phyloP scores from a whole-genome alignment of 768 basidiomycete species.

The Auriscalpium orientale region DNA sequence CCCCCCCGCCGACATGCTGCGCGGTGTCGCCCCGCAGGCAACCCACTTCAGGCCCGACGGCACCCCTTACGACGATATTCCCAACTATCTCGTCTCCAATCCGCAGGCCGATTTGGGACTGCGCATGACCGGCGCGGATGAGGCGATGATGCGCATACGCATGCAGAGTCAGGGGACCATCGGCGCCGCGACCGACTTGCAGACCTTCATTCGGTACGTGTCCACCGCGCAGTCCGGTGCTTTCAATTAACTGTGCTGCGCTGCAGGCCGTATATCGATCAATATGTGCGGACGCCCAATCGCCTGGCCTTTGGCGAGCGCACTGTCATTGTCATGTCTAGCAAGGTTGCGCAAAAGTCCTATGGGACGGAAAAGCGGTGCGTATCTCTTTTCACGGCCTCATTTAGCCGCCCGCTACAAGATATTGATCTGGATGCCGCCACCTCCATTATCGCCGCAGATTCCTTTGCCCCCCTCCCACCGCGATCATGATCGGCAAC shows the following conservation, averaged over 20 bases:
- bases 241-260: not conserved
- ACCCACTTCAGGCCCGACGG: slow-evolving; percentile 57
- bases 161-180: slow-evolving; percentile 38
- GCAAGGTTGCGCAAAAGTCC: slow-evolving; percentile 94
- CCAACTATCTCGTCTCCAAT: slow-evolving; percentile 45
- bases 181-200: slow-evolving; percentile 63
- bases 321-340: slow-evolving; percentile 95
- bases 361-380: slow-evolving; percentile 95
- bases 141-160: slow-evolving; percentile 58
- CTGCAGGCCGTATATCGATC: slow-evolving; percentile 70
- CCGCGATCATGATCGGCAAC: slow-evolving; percentile 89
- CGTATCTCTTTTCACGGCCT: slow-evolving; percentile 12
- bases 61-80: slow-evolving; percentile 51
- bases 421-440: not conserved
- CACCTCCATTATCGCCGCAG: slow-evolving; percentile 29
- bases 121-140: slow-evolving; percentile 56
- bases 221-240: not conserved
- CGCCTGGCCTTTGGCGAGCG: slow-evolving; percentile 88
- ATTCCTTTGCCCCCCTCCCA: slow-evolving; percentile 90
- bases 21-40: slow-evolving; percentile 63
- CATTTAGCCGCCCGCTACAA: not conserved
- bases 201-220: slow-evolving; percentile 70
- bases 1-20: slow-evolving; percentile 49
- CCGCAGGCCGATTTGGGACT: slow-evolving; percentile 51
- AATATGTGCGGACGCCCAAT: slow-evolving; percentile 79